These are phyloP conservation scores for Lonicera japonica DNA, from an alignment of 129 eudicot species.

Conservation along the genomic window DNA sequence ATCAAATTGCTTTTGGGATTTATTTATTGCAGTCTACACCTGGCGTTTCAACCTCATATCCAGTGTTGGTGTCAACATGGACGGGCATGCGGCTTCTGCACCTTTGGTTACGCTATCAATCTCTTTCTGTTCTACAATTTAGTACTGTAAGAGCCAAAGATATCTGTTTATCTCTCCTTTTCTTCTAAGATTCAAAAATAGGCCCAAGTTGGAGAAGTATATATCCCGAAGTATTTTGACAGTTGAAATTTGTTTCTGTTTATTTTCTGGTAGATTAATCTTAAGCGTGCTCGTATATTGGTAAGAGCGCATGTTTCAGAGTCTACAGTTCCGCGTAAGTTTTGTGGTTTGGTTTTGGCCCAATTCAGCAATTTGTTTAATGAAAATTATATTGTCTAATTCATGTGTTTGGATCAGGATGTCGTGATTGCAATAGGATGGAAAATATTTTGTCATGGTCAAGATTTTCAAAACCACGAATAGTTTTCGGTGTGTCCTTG, in stretches of 20 bases:
- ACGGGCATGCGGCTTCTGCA: constrained; percentile 74
- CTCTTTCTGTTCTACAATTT: constrained; percentile 82
- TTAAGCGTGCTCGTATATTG: constrained; percentile 97
- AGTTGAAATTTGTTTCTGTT: not conserved
- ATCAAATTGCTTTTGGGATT: not conserved
- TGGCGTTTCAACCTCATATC: constrained; percentile 64
- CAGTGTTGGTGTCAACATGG: constrained; percentile 67
- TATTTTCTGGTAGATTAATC: constrained; percentile 57
- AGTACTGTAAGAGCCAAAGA: constrained; percentile 47
- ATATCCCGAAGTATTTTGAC: too few species aligned
- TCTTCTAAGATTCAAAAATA: not conserved
- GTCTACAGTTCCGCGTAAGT: constrained; percentile 59
- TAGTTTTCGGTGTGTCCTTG: constrained; percentile 62
- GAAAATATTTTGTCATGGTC: constrained; percentile 83
- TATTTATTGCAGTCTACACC: constrained; percentile 63
- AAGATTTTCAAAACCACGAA: constrained; percentile 66
- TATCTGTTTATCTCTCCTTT: not conserved
- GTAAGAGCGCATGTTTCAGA: constrained; percentile 56
- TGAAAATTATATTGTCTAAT: not conserved
- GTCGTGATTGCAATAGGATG: constrained; percentile 66
- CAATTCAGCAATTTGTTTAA: constrained; percentile 1
- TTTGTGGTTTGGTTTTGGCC: constrained; percentile 7
- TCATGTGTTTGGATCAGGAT: constrained; percentile 43
- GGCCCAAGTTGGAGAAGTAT: constrained; percentile 1
- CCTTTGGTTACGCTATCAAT: constrained; percentile 88